Percentiles rank a stretch among this genome's conserved stretches.
These are phyloP conservation scores for Claviceps maximensis DNA, from an alignment of 2,329 filamentous ascomycete species.

Conservation along the genomic window DNA sequence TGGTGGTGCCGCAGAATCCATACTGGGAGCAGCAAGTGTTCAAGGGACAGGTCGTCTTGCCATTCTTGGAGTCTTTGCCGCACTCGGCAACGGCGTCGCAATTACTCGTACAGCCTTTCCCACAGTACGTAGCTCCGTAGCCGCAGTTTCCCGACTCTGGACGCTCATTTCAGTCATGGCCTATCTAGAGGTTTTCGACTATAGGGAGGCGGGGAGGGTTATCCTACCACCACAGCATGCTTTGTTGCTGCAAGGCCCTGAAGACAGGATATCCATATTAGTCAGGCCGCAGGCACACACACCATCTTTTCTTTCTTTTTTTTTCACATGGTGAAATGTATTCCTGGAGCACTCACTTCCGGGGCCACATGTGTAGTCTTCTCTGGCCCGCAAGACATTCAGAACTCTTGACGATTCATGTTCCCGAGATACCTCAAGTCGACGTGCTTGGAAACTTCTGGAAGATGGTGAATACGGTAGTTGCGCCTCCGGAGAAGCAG, in stretches of 20 bases:
- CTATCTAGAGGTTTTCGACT: too few relatives aligned
- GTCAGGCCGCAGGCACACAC: too few relatives aligned
- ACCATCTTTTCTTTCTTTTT: too few relatives aligned
- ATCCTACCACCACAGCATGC: background rate
- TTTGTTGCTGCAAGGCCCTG: background rate
- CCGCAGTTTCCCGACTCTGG: background rate
- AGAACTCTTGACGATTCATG: background rate
- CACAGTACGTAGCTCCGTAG: conserved; percentile 1
- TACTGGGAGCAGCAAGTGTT: conserved; percentile 19
- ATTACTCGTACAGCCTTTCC: background rate
- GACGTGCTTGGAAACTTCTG: background rate
- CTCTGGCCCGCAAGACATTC: background rate
- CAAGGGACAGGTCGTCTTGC: conserved; percentile 18
- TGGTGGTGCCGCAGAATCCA: conserved; percentile 8
- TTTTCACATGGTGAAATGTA: background rate
- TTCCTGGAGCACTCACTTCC: background rate
- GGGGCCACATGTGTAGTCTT: background rate
- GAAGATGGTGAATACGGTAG: background rate
- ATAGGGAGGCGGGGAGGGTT: too few relatives aligned
- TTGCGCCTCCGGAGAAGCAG: background rate
- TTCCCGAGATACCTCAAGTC: background rate
- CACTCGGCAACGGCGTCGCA: conserved; percentile 18
- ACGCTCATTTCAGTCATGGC: background rate
- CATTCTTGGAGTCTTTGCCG: conserved; percentile 12
- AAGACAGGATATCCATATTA: background rate